Evolutionary conservation across 768 basidiomycete genomes (phyloP).

Genomic region (Tricholoma sp.): DNA sequence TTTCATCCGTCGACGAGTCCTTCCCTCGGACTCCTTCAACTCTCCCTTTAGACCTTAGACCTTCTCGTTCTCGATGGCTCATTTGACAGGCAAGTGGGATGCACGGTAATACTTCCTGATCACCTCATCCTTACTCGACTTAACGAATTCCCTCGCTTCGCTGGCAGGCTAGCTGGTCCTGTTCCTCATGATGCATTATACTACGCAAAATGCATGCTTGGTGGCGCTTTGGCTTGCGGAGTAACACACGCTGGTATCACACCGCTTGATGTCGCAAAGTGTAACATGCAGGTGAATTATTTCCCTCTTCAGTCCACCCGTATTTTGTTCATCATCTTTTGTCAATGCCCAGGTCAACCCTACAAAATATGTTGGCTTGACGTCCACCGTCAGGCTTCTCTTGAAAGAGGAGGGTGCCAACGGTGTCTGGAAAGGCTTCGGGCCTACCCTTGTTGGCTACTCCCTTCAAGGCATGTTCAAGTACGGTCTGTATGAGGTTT

Average conservation of each 20-base stretch:
- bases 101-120: constrained; percentile 45
- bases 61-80: constrained; percentile 42
- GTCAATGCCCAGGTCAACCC: constrained; percentile 58
- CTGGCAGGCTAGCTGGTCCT: constrained; percentile 56
- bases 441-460: constrained; percentile 91
- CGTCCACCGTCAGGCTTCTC: constrained; percentile 56
- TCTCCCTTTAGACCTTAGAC: constrained; percentile 27
- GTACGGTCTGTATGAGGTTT: constrained; percentile 95
- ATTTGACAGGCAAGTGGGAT: constrained; percentile 61
- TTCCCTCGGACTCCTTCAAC: constrained; percentile 18
- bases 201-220: constrained; percentile 85
- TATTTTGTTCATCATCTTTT: not conserved
- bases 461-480: constrained; percentile 98
- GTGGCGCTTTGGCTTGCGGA: constrained; percentile 84
- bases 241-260: constrained; percentile 85
- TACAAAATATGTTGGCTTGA: constrained; percentile 65
- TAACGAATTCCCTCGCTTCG: not conserved
- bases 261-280: constrained; percentile 84
- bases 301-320: not conserved
- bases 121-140: not conserved
- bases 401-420: constrained; percentile 74
- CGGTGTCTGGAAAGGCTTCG: constrained; percentile 93
- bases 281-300: constrained; percentile 78
- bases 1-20: constrained; percentile 18
- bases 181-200: constrained; percentile 71